Evolutionary conservation across 1,284 basidiomycete genomes (phyloP).

Genomic region (Boletus sp.): DNA sequence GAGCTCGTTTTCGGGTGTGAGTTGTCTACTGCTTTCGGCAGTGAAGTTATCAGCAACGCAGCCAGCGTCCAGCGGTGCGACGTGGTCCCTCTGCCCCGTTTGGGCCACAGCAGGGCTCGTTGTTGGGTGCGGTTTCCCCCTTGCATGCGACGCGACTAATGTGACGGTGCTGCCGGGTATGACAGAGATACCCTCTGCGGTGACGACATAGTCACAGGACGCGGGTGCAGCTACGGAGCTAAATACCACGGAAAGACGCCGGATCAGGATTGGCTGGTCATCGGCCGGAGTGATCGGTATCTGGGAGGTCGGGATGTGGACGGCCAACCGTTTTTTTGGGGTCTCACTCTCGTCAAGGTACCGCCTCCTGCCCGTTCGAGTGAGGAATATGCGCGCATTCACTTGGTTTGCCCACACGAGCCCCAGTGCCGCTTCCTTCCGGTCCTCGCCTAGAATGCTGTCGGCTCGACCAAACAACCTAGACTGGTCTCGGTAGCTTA

Average conservation of each 20-base stretch:
- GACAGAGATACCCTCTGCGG: constrained; percentile 50
- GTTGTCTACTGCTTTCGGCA: constrained; percentile 9
- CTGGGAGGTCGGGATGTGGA: neutral
- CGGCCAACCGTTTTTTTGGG: constrained; percentile 14
- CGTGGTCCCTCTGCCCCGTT: constrained; percentile 16
- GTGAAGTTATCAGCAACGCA: constrained; percentile 28
- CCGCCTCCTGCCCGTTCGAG: constrained; percentile 66
- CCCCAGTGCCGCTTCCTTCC: constrained; percentile 79
- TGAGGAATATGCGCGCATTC: constrained; percentile 79
- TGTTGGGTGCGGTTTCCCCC: neutral
- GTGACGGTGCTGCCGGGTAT: constrained; percentile 27
- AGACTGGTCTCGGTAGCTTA: constrained; percentile 66
- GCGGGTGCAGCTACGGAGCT: constrained; percentile 55
- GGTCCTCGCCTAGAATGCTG: constrained; percentile 49
- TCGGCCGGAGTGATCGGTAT: constrained; percentile 13
- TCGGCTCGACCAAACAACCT: constrained; percentile 71
- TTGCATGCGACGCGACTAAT: constrained; percentile 1
- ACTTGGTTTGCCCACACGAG: constrained; percentile 90
- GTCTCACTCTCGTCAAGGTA: constrained; percentile 41
- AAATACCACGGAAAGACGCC: constrained; percentile 72
- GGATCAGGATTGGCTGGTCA: constrained; percentile 47
- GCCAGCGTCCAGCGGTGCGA: constrained; percentile 40
- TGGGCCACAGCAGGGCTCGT: neutral
- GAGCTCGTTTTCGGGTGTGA: constrained; percentile 27
- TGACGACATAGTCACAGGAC: constrained; percentile 72